phyloP scores from a whole-genome alignment of 2,329 filamentous ascomycete genomes.

The Emydomyces testavorans region DNA sequence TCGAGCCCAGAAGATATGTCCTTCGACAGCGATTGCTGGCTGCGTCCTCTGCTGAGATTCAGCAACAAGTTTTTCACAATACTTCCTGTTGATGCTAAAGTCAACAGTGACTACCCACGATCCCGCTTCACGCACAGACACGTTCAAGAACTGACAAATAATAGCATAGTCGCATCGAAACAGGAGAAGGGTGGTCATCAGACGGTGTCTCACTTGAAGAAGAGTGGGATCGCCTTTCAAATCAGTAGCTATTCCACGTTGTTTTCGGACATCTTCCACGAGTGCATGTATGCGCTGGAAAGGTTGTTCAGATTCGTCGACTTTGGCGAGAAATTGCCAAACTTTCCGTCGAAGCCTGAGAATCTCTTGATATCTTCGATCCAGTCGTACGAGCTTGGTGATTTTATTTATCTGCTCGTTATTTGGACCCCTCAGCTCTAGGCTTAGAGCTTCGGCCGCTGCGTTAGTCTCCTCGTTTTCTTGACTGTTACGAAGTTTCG shows the following conservation, averaged over 20 bases:
- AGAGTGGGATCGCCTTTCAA: constrained; percentile 1
- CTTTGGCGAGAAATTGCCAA: constrained; percentile 4
- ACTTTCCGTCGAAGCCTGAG: constrained; percentile 1
- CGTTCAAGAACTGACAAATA: constrained; percentile 3
- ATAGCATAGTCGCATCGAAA: constrained; percentile 6
- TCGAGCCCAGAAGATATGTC: constrained; percentile 41
- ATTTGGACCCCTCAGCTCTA: neutral
- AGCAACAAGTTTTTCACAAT: constrained; percentile 26
- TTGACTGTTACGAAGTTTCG: neutral
- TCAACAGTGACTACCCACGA: neutral
- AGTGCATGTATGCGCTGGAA: constrained; percentile 6
- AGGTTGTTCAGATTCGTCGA: constrained; percentile 6
- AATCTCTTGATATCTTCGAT: neutral
- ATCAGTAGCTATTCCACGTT: constrained; percentile 1
- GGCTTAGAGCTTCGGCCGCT: neutral
- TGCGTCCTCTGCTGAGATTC: constrained; percentile 29
- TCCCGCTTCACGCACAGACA: neutral
- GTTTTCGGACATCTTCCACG: neutral
- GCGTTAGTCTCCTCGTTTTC: neutral
- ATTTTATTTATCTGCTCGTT: constrained; percentile 1
- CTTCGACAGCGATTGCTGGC: constrained; percentile 40
- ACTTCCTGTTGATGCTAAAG: neutral
- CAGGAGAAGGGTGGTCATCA: constrained; percentile 1
- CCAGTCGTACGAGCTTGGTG: neutral
- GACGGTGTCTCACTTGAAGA: constrained; percentile 4